These are phyloP conservation scores for Heimioporus sp. DNA, from an alignment of 768 basidiomycete species.

Conservation along the genomic window DNA sequence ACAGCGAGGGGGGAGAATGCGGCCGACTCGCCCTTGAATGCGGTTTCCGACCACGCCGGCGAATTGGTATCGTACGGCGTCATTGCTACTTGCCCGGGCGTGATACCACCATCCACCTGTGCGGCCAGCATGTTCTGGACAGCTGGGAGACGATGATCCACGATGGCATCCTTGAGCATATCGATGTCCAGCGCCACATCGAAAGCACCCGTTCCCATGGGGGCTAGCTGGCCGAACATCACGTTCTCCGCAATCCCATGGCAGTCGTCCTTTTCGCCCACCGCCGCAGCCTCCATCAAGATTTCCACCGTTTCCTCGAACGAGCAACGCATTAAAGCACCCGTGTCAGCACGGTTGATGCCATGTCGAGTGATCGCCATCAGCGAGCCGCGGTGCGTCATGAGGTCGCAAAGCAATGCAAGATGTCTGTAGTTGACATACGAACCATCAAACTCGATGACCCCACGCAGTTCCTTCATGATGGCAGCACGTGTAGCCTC, in stretches of 20 bases:
- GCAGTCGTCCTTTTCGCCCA: conserved; percentile 98
- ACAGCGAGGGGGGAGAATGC: conserved; percentile 95
- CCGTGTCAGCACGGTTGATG: conserved; percentile 99
- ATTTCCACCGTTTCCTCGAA: conserved; percentile 99
- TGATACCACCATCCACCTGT: conserved; percentile 85
- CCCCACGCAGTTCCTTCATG: conserved; percentile 88
- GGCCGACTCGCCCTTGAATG: conserved; percentile 81
- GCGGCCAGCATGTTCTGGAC: conserved; percentile 78
- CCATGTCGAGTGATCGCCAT: conserved; percentile 99
- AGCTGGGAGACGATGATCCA: conserved; percentile 84
- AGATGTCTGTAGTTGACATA: conserved; percentile 99
- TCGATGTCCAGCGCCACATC: conserved; percentile 96
- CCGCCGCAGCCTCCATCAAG: conserved; percentile 96
- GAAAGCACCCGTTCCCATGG: conserved; percentile 97
- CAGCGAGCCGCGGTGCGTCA: conserved; percentile 92
- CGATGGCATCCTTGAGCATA: conserved; percentile 97
- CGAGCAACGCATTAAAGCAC: conserved; percentile 96
- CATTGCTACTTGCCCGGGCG: conserved; percentile 88
- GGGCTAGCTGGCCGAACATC: conserved; percentile 99
- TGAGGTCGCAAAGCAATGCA: conserved; percentile 93
- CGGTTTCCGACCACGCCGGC: conserved; percentile 75
- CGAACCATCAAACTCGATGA: conserved; percentile 99
- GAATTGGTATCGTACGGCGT: conserved; percentile 96
- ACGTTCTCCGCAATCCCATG: conserved; percentile 99
- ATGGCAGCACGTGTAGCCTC: conserved; percentile 95